Conservation (phyloP, 306 rosid species). For the Begonia fuchsioides region DNA sequence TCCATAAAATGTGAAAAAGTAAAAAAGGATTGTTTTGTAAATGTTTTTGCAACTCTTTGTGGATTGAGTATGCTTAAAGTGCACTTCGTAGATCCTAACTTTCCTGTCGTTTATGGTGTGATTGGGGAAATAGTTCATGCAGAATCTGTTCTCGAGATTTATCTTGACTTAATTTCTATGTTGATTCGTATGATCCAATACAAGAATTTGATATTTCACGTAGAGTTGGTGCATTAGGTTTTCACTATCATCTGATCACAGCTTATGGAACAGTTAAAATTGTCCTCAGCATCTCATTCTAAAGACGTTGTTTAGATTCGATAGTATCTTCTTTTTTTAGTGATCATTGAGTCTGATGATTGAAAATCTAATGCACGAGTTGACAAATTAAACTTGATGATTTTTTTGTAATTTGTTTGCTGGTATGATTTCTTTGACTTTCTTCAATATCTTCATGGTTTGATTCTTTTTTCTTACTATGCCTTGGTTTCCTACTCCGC, state of each 20-base stretch:
- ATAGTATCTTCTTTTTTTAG: too few species aligned
- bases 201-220: constrained; percentile 1
- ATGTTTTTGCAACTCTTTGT: constrained; percentile 20
- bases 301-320: constrained; percentile 31
- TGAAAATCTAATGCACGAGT: too few species aligned
- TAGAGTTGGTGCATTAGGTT: constrained; percentile 22
- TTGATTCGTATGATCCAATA: background rate
- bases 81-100: constrained; percentile 13
- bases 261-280: constrained; percentile 48
- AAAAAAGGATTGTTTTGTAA: constrained; percentile 14
- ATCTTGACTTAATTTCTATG: constrained; percentile 5
- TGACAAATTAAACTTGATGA: too few species aligned
- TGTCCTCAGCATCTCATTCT: constrained; percentile 32
- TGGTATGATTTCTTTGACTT: too few species aligned
- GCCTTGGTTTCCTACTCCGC: too few species aligned
- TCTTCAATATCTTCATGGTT: too few species aligned
- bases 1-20: background rate
- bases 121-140: too few species aligned
- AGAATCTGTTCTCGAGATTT: too few species aligned
- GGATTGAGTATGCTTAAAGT: constrained; percentile 12
- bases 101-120: constrained; percentile 1
- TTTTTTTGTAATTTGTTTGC: too few species aligned
- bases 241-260: constrained; percentile 11
- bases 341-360: too few species aligned
- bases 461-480: too few species aligned